Conservation (phyloP, 1,284 basidiomycete species). For the Phellopilus nigrolimitatus region DNA sequence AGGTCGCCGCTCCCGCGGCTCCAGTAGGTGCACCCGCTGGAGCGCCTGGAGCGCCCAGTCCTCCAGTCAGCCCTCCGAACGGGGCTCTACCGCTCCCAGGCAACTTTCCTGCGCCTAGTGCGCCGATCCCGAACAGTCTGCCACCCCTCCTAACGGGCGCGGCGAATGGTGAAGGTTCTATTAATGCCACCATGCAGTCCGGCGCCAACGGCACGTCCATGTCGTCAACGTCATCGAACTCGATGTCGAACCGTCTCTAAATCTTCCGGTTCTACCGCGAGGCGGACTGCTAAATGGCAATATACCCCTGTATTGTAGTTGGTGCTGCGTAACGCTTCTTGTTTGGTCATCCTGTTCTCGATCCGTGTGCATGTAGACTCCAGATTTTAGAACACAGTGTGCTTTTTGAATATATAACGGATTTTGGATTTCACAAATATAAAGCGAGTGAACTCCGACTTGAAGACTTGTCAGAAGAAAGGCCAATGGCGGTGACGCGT, state of each 20-base stretch:
- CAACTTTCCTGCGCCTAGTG: slow-evolving; percentile 7
- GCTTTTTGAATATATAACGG: too few relatives aligned
- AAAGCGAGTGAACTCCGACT: too few relatives aligned
- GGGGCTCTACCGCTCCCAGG: slow-evolving; percentile 7
- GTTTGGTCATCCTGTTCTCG: too few relatives aligned
- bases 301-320: too few relatives aligned
- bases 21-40: too few relatives aligned
- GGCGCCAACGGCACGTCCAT: neutral
- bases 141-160: slow-evolving; percentile 8
- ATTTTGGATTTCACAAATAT: too few relatives aligned
- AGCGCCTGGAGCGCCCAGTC: neutral
- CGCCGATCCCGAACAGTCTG: slow-evolving; percentile 1
- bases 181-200: neutral
- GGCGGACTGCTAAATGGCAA: too few relatives aligned
- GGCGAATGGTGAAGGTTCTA: neutral
- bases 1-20: neutral
- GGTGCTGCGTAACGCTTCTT: too few relatives aligned
- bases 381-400: too few relatives aligned
- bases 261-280: slow-evolving; percentile 16
- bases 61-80: neutral
- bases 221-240: neutral
- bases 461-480: too few relatives aligned
- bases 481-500: too few relatives aligned
- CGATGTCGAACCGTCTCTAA: neutral
- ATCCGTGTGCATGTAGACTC: too few relatives aligned